phyloP scores from a whole-genome alignment of 75 land plant species.

The Adiantum capillusveneris region DNA sequence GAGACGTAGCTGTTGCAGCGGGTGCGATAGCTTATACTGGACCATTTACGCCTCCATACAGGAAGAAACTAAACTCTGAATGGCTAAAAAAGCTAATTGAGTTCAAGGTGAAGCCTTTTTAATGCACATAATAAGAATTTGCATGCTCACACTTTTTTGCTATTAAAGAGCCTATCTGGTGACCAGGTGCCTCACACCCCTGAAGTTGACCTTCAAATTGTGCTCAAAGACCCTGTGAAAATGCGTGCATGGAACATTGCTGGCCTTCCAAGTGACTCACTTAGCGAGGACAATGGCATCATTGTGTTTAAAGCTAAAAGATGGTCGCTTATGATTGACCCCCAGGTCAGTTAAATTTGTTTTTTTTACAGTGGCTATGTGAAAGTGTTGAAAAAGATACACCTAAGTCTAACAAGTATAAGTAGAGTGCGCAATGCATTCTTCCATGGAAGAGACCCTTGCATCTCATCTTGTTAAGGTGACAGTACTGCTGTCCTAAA shows the following conservation, averaged over 20 bases:
- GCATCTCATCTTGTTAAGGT: too few species aligned
- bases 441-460: too few species aligned
- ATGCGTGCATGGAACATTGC: conserved; percentile 41
- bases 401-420: too few species aligned
- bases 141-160: not conserved
- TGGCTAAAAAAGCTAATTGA: conserved; percentile 18
- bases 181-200: conserved; percentile 29
- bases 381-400: too few species aligned
- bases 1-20: conserved; percentile 28
- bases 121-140: not conserved
- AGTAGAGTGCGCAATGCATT: too few species aligned
- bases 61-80: conserved; percentile 15
- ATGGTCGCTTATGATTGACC: conserved; percentile 41
- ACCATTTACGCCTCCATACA: conserved; percentile 33
- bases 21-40: conserved; percentile 38
- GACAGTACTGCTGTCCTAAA: too few species aligned
- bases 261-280: conserved; percentile 36
- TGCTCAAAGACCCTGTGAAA: conserved; percentile 31
- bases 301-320: conserved; percentile 31
- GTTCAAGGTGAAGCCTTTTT: conserved; percentile 6
- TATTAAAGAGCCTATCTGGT: not conserved
- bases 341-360: conserved; percentile 26
- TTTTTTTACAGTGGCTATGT: too few species aligned
- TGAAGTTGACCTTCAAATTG: conserved; percentile 19
- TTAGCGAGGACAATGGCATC: conserved; percentile 39